Evolutionary conservation across 2,329 filamentous ascomycete species (phyloP), one percentile per base, ranked within the genome.

Genomic region (Fusarium luffae): DNA sequence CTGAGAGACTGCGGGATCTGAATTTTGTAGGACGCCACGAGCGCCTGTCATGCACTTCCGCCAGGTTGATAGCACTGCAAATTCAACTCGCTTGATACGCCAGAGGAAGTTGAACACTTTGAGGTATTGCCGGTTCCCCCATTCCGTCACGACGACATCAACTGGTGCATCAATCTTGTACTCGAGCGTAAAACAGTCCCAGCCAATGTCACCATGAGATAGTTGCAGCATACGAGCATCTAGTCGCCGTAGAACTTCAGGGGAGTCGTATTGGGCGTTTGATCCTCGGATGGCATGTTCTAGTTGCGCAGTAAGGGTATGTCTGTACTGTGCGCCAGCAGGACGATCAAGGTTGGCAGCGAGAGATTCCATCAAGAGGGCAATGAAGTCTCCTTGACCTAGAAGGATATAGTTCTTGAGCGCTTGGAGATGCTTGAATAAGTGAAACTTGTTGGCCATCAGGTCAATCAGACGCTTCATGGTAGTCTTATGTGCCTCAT

Each of bases 101-200:
- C 96, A 99, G 5, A 99, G 86, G 77, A 99, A 98, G 81, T 99
- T 99, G 87, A 99, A 99, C 12, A 99, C 93, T 78, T 98, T 98
- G 74, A 99, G 90, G 78, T 99, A 99, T 78, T 99, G 95, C 23
- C 95, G 92, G 71, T 93, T 95, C 47, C 94, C 94, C 89, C 94
- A 98, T 43, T 97, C 93, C 1, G 95, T 98, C 41, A 99, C 94
- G 49, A 99, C 94, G 28, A 99, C 96, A 77, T 99, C 96, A 25
- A 98, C 93, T 1, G 96, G 96, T 3, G 95, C 92, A 78, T 97
- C 94, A 72, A 99, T 96, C 79, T 98, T 98, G 82, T 99, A 99
- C 79, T 99, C 97, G 11, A 99, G 88, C 0, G 96, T 99, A 81
- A 99, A 99, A 77, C 97, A 97, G 77, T 99, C 96, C 96, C 96